Conservation (phyloP, 177 flowering plant species). For the Tripterygium wilfordii region DNA sequence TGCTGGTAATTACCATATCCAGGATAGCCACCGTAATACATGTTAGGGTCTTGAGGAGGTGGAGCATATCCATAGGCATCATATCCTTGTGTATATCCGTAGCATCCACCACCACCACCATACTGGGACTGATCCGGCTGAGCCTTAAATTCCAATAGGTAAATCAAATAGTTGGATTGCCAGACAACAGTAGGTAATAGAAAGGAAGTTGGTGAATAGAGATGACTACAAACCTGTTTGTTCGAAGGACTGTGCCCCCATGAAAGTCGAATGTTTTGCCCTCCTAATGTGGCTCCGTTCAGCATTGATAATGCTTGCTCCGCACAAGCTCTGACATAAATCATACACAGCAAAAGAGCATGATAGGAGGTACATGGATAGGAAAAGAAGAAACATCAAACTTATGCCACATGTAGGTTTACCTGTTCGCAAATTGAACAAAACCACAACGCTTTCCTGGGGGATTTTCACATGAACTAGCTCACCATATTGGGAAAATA, state of each 20-base stretch:
- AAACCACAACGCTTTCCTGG: constrained; percentile 82
- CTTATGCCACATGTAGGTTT: background rate
- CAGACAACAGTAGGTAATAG: background rate
- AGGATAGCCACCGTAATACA: constrained; percentile 68
- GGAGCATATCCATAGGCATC: constrained; percentile 69
- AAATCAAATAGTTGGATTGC: background rate
- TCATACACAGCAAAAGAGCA: background rate
- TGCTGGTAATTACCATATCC: constrained; percentile 70
- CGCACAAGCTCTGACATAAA: constrained; percentile 45
- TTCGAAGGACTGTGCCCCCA: constrained; percentile 85
- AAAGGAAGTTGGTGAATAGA: background rate
- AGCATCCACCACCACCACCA: constrained; percentile 48
- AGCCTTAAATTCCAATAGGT: constrained; percentile 17
- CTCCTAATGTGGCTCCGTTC: constrained; percentile 63
- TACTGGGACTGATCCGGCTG: constrained; percentile 66
- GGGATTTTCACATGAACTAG: constrained; percentile 80
- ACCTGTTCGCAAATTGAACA: constrained; percentile 81
- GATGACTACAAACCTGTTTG: constrained; percentile 51
- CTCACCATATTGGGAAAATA: constrained; percentile 65
- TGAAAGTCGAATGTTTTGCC: constrained; percentile 64
- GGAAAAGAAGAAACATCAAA: background rate
- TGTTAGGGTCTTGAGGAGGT: constrained; percentile 71
- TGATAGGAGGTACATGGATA: background rate
- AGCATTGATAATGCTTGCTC: constrained; percentile 64
- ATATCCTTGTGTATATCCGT: constrained; percentile 73